Percentiles rank a stretch among this genome's conserved stretches.
phyloP scores from a whole-genome alignment of 768 basidiomycete species.

The Rhodotorula paludigena region DNA sequence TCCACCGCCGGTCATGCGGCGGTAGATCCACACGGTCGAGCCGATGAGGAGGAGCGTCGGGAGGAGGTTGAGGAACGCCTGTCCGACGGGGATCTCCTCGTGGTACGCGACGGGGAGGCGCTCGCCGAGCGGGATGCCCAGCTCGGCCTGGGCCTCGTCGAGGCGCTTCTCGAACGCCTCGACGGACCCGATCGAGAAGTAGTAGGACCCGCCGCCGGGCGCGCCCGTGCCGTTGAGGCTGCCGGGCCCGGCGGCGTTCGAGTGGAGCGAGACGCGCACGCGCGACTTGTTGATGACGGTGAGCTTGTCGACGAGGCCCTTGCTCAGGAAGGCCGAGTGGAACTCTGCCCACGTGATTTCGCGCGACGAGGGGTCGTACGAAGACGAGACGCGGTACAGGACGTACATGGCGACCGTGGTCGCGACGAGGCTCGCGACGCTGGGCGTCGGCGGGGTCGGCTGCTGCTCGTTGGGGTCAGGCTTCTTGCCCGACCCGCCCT shows the following conservation, averaged over 20 bases:
- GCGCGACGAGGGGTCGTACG: constrained; percentile 47
- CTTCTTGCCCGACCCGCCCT: constrained; percentile 1
- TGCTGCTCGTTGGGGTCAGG: constrained; percentile 10
- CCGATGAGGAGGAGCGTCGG: constrained; percentile 91
- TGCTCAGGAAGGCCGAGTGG: constrained; percentile 91
- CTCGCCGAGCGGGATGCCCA: constrained; percentile 84
- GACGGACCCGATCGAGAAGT: constrained; percentile 95
- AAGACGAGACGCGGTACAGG: constrained; percentile 37
- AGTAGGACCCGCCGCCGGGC: constrained; percentile 54
- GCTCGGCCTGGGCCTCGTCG: constrained; percentile 84
- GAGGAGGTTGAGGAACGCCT: constrained; percentile 79
- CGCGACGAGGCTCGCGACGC: constrained; percentile 28
- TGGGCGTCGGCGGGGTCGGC: constrained; percentile 12
- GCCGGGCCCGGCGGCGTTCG: constrained; percentile 68
- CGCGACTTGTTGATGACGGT: constrained; percentile 82
- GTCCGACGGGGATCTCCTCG: constrained; percentile 81
- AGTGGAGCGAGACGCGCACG: constrained; percentile 87
- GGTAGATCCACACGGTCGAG: constrained; percentile 79
- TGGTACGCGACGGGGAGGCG: constrained; percentile 95
- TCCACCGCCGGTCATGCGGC: constrained; percentile 53
- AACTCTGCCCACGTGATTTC: constrained; percentile 99
- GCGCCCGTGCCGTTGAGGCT: constrained; percentile 56
- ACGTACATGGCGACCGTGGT: constrained; percentile 37
- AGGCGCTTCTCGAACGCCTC: constrained; percentile 94
- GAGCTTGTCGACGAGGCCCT: constrained; percentile 89